Conservation (phyloP, 441 rosid species). For the Brassica balearica region DNA sequence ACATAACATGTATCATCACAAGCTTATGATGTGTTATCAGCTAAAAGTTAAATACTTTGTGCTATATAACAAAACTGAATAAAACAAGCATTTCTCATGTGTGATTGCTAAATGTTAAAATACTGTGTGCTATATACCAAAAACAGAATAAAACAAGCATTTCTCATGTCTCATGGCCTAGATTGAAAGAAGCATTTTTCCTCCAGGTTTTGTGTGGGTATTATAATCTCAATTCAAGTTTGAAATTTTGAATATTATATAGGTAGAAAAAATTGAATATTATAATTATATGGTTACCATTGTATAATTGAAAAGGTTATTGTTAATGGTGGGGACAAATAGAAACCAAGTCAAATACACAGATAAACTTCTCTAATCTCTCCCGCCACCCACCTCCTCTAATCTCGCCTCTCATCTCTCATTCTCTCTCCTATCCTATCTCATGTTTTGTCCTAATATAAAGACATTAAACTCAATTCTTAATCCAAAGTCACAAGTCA, state of each 20-base stretch:
- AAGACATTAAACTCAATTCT: constrained; percentile 22
- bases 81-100: neutral
- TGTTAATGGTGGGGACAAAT: constrained; percentile 38
- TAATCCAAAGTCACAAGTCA: constrained; percentile 20
- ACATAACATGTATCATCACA: constrained; percentile 1
- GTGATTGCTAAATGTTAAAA: neutral
- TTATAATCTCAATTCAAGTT: constrained; percentile 12
- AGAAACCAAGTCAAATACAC: constrained; percentile 48
- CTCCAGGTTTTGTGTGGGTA: neutral
- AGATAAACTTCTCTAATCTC: constrained; percentile 40
- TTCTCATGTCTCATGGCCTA: constrained; percentile 20
- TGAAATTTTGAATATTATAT: neutral
- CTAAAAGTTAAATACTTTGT: neutral
- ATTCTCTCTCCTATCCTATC: constrained; percentile 25
- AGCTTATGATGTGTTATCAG: neutral
- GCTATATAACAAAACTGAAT: constrained; percentile 4
- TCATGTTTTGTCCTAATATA: constrained; percentile 42
- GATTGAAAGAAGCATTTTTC: neutral
- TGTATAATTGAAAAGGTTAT: constrained; percentile 40
- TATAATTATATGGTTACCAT: constrained; percentile 20
- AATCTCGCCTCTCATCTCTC: constrained; percentile 64
- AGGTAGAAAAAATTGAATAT: neutral
- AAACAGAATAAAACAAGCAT: neutral
- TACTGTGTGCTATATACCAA: constrained; percentile 2
- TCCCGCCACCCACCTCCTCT: constrained; percentile 67